Evolutionary conservation across 2,329 filamentous ascomycete genomes (phyloP).

Genomic region (Cladosporium colombiae): DNA sequence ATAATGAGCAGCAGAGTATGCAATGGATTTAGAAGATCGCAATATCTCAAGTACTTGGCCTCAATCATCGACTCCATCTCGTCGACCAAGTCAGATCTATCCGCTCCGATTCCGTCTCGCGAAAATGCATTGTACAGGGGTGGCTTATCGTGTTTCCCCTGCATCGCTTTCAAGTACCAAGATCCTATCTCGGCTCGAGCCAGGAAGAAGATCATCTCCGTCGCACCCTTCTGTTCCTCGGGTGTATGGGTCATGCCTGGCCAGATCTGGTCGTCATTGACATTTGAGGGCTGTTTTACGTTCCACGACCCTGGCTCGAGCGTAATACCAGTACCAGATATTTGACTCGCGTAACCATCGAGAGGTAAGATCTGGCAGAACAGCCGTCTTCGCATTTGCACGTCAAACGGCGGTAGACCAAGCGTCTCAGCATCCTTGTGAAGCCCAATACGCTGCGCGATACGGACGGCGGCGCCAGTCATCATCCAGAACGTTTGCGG

Average conservation of each 20-base stretch:
- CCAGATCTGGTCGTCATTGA: conserved; percentile 40
- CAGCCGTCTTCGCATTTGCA: conserved; percentile 60
- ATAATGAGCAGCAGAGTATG: conserved; percentile 50
- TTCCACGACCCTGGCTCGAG: conserved; percentile 34
- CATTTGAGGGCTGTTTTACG: conserved; percentile 37
- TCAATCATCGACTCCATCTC: conserved; percentile 47
- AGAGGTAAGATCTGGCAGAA: conserved; percentile 67
- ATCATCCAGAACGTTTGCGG: conserved; percentile 63
- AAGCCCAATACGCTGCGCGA: conserved; percentile 62
- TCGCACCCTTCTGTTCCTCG: conserved; percentile 51
- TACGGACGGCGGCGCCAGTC: conserved; percentile 61
- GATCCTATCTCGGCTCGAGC: conserved; percentile 46
- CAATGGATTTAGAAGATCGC: conserved; percentile 45
- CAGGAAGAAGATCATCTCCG: conserved; percentile 54
- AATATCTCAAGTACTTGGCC: conserved; percentile 47
- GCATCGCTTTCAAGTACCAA: conserved; percentile 35
- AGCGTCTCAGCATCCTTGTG: conserved; percentile 59
- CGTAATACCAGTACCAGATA: conserved; percentile 35
- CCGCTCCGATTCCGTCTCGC: conserved; percentile 12
- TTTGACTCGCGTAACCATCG: conserved; percentile 44
- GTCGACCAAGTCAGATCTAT: conserved; percentile 29
- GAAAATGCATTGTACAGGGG: conserved; percentile 14
- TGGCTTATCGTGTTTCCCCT: neutral
- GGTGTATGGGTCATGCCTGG: conserved; percentile 52
- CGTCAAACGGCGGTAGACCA: conserved; percentile 56